These are phyloP conservation scores for Xanthoparmelia taractica DNA, from an alignment of 495 filamentous ascomycete genomes.

Conservation along the genomic window DNA sequence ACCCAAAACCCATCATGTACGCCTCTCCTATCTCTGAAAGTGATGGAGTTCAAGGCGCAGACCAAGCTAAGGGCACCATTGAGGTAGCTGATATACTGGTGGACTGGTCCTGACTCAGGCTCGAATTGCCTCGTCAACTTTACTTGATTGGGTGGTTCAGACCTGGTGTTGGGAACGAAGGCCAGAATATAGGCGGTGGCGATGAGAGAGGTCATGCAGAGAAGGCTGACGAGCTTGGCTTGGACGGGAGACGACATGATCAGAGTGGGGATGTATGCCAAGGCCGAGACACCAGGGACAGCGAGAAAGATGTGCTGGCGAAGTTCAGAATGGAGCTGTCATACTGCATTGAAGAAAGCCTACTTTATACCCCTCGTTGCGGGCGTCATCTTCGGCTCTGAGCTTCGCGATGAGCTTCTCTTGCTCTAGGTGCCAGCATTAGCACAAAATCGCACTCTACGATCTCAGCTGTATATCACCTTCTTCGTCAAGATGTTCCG, in stretches of 20 bases:
- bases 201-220: constrained; percentile 52
- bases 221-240: constrained; percentile 40
- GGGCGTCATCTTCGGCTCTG: constrained; percentile 45
- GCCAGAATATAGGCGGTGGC: constrained; percentile 49
- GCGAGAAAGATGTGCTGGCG: constrained; percentile 47
- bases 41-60: constrained; percentile 18
- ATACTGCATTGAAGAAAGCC: constrained; percentile 9
- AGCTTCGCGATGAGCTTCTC: constrained; percentile 58
- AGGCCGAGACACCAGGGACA: constrained; percentile 45
- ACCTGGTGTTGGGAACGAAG: constrained; percentile 24
- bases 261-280: constrained; percentile 48
- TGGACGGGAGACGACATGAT: constrained; percentile 29
- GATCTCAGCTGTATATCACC: constrained; percentile 32
- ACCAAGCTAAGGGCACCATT: constrained; percentile 24
- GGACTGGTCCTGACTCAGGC: constrained; percentile 17
- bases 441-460: constrained; percentile 4
- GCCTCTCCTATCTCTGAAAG: constrained; percentile 16
- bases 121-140: constrained; percentile 18
- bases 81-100: constrained; percentile 18
- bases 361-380: constrained; percentile 55
- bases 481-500: constrained; percentile 57
- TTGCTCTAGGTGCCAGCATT: constrained; percentile 48
- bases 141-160: constrained; percentile 16
- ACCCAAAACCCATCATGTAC: constrained; percentile 26
- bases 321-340: constrained; percentile 15